Conservation (phyloP, 768 basidiomycete genomes). For the Xanthoconium purpureum region DNA sequence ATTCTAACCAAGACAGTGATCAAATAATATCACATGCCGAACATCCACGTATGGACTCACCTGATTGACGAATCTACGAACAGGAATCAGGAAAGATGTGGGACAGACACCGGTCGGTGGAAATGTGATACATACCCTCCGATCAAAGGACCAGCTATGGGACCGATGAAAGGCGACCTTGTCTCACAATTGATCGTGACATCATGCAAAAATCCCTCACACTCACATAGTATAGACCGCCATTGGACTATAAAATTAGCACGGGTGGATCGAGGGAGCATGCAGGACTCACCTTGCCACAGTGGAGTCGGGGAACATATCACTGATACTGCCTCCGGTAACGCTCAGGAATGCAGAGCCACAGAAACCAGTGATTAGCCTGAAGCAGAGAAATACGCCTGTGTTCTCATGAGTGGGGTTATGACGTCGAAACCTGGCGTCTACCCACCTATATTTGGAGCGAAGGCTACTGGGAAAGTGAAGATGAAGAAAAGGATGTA, state of each 20-base stretch:
- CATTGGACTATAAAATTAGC: conserved; percentile 45
- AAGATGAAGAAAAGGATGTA: conserved; percentile 60
- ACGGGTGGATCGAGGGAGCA: not conserved
- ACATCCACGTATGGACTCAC: conserved; percentile 28
- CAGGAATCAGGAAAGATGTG: not conserved
- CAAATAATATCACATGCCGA: not conserved
- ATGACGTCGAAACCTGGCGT: not conserved
- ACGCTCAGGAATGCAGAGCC: conserved; percentile 60
- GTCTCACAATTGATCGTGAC: not conserved
- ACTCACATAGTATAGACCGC: conserved; percentile 46
- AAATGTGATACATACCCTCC: conserved; percentile 44
- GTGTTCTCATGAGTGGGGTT: not conserved
- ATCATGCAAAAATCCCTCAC: not conserved
- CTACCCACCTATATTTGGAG: conserved; percentile 53
- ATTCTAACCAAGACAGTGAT: conserved; percentile 36
- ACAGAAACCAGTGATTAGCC: conserved; percentile 53
- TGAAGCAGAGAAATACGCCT: conserved; percentile 63
- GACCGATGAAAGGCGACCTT: conserved; percentile 53
- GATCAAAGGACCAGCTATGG: conserved; percentile 54
- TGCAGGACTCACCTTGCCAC: conserved; percentile 53
- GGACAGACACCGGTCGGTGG: not conserved
- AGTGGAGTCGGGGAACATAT: conserved; percentile 51
- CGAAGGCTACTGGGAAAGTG: conserved; percentile 72
- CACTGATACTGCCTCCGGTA: conserved; percentile 58
- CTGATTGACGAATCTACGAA: conserved; percentile 64